A percentile compares a stretch with the other conserved stretches of the same genome.
These are phyloP conservation scores for Viridothelium virens DNA, from an alignment of 495 filamentous ascomycete species.

Conservation along the genomic window DNA sequence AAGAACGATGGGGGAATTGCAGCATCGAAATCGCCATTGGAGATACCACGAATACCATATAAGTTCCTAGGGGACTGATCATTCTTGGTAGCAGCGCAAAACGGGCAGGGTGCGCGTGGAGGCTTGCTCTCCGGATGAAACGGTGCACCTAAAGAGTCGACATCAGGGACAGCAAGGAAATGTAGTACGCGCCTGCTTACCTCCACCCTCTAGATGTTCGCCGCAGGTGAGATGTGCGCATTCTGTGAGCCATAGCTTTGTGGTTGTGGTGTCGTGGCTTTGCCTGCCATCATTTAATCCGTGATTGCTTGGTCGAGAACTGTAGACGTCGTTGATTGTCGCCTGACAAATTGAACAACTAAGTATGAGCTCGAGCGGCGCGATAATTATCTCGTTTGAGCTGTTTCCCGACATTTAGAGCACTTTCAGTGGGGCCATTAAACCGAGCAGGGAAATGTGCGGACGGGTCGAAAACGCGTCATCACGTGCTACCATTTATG, in stretches of 20 bases:
- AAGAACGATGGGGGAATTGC: constrained; percentile 37
- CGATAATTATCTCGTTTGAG: background rate
- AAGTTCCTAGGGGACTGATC: constrained; percentile 33
- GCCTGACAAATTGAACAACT: constrained; percentile 39
- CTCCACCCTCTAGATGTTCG: constrained; percentile 40
- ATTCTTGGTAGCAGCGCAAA: constrained; percentile 31
- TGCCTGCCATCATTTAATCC: constrained; percentile 32
- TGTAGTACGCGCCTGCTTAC: constrained; percentile 23
- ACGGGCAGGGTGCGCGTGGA: constrained; percentile 38
- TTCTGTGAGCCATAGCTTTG: constrained; percentile 39
- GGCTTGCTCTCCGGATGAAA: constrained; percentile 34
- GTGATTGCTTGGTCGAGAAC: constrained; percentile 22
- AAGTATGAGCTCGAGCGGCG: constrained; percentile 36
- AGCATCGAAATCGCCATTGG: constrained; percentile 34
- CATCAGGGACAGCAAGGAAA: background rate
- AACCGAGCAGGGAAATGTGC: background rate
- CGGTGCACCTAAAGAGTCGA: constrained; percentile 32
- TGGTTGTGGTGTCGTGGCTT: constrained; percentile 28
- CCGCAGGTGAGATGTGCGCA: constrained; percentile 41
- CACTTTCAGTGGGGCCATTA: background rate
- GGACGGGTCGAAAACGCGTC: background rate
- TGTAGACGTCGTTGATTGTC: constrained; percentile 37
- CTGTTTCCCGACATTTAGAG: background rate
- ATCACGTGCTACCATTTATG: background rate
- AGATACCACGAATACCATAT: constrained; percentile 35